Evolutionary conservation across 2,329 filamentous ascomycete genomes (phyloP), one percentile per base, ranked within the genome.

Genomic region (Cladosporium sp.): DNA sequence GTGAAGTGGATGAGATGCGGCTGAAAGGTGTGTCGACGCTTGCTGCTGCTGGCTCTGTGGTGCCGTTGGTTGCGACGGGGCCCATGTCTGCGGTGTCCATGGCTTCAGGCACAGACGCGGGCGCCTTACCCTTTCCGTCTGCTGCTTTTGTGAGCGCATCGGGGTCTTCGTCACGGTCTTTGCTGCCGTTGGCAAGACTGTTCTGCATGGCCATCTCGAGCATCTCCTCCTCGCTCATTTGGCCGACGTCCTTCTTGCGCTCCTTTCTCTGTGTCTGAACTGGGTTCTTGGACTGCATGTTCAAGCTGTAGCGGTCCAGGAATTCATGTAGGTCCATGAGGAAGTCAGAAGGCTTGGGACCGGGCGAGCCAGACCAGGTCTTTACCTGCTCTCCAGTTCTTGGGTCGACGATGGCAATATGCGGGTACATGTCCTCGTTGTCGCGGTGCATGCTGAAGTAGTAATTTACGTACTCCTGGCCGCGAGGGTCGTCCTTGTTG

Each of bases 141-240:
- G 85, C 85, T 51, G 80, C 82, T 72, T 86, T 86, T 1, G 95
- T 98, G 60, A 97, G 83, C 38, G 92, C 89, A 78, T 99, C 95
- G 0, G 94, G 94, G 71, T 98, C 94, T 66, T 89, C 85, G 8
- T 90, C 82, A 71, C 87, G 89, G 0, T 86, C 73, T 74, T 66
- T 76, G 59, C 74, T 79, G 36, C 84, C 78, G 62, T 80, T 86
- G 15, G 88, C 89, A 55, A 98, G 81, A 75, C 93, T 97, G 80
- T 96, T 95, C 77, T 93, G 88, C 75, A 99, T 79, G 0, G 95
- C 95, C 86, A 97, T 89, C 78, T 97, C 91, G 71, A 99, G 82
- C 93, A 97, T 96, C 80, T 99, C 93, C 59, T 98, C 93, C 76
- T 99, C 95, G 0, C 92, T 97, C 90, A 99, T 94, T 47, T 91